Percentiles rank a stretch among this genome's conserved stretches.
Evolutionary conservation across 2,329 filamentous ascomycete species (phyloP).

Genomic region (Neospermospora avenae): DNA sequence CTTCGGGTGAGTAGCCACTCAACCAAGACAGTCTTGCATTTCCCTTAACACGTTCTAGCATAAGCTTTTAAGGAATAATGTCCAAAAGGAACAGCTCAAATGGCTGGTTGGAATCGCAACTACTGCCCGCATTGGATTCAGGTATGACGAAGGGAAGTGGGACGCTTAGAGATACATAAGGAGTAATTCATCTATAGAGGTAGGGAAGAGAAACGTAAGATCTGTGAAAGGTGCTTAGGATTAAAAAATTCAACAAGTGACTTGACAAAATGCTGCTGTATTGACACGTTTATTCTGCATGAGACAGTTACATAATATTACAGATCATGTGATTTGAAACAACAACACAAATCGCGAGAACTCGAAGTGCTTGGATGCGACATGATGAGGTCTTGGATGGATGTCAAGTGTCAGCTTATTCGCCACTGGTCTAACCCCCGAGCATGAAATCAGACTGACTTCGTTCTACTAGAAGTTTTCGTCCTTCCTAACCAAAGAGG

Average conservation of each 20-base stretch:
- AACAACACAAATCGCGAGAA: not conserved
- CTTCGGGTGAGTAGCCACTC: not conserved
- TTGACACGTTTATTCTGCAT: not conserved
- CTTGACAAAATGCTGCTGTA: not conserved
- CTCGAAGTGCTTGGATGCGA: not conserved
- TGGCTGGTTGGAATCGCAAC: not conserved
- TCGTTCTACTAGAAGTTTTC: not conserved
- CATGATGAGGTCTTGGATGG: not conserved
- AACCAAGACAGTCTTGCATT: not conserved
- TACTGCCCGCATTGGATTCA: not conserved
- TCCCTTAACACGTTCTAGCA: not conserved
- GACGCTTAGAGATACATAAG: not conserved
- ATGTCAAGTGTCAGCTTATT: not conserved
- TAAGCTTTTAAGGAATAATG: not conserved
- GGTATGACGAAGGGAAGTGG: not conserved
- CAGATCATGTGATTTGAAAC: not conserved
- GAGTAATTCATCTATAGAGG: not conserved
- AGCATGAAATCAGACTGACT: not conserved
- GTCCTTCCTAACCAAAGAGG: not conserved
- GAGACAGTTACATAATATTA: no score
- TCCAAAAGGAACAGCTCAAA: not conserved
- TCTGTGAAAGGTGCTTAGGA: not conserved
- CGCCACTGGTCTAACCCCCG: not conserved
- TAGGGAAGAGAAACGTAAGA: not conserved
- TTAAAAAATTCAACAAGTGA: not conserved